phyloP scores from a whole-genome alignment of 2,329 filamentous ascomycete species.

The Colletotrichum sublineola region DNA sequence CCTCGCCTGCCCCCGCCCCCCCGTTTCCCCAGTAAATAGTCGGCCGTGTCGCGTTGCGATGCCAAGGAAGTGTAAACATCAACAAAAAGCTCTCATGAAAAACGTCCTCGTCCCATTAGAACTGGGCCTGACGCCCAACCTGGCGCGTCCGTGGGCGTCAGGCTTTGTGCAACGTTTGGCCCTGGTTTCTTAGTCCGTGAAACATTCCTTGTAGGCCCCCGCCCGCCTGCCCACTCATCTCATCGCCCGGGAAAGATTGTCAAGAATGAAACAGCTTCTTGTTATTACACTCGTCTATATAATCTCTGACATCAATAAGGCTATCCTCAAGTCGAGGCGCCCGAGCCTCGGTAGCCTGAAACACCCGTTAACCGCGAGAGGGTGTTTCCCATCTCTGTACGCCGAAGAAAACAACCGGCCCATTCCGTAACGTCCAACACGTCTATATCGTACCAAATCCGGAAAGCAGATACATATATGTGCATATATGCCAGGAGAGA shows the following conservation, averaged over 20 bases:
- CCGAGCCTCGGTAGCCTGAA: not conserved
- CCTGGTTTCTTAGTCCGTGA: not conserved
- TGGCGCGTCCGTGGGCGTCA: not conserved
- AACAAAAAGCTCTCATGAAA: not conserved
- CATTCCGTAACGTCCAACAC: not conserved
- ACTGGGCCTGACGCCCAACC: not conserved
- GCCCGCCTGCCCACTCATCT: not conserved
- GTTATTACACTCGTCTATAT: conserved; percentile 26
- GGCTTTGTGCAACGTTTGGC: too few species aligned
- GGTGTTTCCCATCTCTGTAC: not conserved
- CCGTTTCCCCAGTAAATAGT: not conserved
- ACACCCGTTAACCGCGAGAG: not conserved
- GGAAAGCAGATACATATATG: not conserved
- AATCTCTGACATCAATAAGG: not conserved
- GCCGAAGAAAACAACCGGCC: not conserved
- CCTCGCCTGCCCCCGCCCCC: not conserved
- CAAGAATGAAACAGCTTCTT: conserved; percentile 4
- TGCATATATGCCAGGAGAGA: not conserved
- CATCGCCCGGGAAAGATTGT: not conserved
- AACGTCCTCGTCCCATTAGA: not conserved
- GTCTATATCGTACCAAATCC: conserved; percentile 38
- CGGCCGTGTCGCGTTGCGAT: not conserved
- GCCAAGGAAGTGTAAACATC: not conserved
- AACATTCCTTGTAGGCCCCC: not conserved
- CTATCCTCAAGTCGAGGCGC: not conserved